These are phyloP conservation scores for Pseudonectria foliicola DNA, from an alignment of 2,329 filamentous ascomycete species.

Conservation along the genomic window DNA sequence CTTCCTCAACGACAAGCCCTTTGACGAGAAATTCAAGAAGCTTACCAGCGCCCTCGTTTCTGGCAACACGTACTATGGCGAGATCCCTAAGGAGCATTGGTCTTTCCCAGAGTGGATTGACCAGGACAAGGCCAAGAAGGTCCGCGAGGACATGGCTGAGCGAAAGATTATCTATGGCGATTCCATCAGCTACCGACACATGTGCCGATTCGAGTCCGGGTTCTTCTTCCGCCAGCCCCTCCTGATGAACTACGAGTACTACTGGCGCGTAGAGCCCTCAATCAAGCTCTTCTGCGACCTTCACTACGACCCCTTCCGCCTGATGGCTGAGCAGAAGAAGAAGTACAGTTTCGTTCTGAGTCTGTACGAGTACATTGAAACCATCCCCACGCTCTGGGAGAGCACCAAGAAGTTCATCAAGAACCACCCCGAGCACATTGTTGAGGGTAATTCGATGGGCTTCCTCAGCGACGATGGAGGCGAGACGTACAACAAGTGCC, in stretches of 20 bases:
- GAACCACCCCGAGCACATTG: conserved; percentile 82
- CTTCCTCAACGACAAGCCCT: conserved; percentile 93
- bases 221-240: conserved; percentile 97
- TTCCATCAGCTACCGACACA: conserved; percentile 94
- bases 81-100: conserved; percentile 90
- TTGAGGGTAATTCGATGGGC: conserved; percentile 74
- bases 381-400: conserved; percentile 93
- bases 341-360: conserved; percentile 97
- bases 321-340: conserved; percentile 92
- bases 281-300: conserved; percentile 96
- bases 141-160: conserved; percentile 88
- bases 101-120: conserved; percentile 96
- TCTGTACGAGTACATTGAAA: conserved; percentile 93
- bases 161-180: conserved; percentile 98
- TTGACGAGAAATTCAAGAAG: conserved; percentile 89
- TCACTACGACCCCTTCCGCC: conserved; percentile 91
- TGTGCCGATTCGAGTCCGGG: conserved; percentile 98
- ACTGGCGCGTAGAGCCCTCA: conserved; percentile 98
- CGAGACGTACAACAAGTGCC: conserved; percentile 91
- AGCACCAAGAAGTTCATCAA: conserved; percentile 92
- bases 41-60: conserved; percentile 85
- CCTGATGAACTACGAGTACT: conserved; percentile 97
- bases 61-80: conserved; percentile 83
- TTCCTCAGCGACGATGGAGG: conserved; percentile 91
- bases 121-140: conserved; percentile 82